Evolutionary conservation across 345 rosid genomes (phyloP), one percentile per base, ranked within the genome.

Genomic region (Combretum micranthum): DNA sequence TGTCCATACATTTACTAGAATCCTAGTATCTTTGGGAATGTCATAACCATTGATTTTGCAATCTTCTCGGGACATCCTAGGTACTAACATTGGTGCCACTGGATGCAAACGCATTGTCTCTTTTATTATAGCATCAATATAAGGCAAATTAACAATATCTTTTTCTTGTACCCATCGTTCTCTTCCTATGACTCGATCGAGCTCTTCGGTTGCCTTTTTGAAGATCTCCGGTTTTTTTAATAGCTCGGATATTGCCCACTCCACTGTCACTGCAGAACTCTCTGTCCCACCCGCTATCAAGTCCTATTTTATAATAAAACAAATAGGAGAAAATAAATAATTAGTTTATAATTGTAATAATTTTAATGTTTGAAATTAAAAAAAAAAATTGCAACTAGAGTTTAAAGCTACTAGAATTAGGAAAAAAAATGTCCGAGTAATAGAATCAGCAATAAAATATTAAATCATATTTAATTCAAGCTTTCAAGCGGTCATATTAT

Each of bases 181-280:
- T 4, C 59, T 53, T 16, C 83, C 85, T 11, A 77, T 53, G 1
- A 80, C 75, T 0, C 49, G 53, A 39, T 80, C 86, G 16, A 80
- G 71, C 46, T 80, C 83, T 0, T 42, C 55, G 13, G 65, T 67
- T 0, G 64, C 67, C 17, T 63, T 70, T 13, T 53, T 52, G 44
- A 67, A 60, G 13, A 64, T 26, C 0, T 14, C 0, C 0, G 79
- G 86, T n/a, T 66, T 57, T 57, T 46, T 67, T 14, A 72, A 21
- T 50, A 72, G 52, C 37, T 72, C 76, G 20, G 68, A 37, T 55
- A 66, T 62, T 20, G 64, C 72, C 72, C 76, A 66, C 37, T 66
- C 76, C 16, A 63, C 64, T 0, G 68, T 58, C 26, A 58, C 52
- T 13, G 75, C 56, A n/a, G 68, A 56, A 12, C 67, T 58, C 57